Evolutionary conservation across 148 eudicot genomes (phyloP).

Genomic region (Chenopodium quinoa): DNA sequence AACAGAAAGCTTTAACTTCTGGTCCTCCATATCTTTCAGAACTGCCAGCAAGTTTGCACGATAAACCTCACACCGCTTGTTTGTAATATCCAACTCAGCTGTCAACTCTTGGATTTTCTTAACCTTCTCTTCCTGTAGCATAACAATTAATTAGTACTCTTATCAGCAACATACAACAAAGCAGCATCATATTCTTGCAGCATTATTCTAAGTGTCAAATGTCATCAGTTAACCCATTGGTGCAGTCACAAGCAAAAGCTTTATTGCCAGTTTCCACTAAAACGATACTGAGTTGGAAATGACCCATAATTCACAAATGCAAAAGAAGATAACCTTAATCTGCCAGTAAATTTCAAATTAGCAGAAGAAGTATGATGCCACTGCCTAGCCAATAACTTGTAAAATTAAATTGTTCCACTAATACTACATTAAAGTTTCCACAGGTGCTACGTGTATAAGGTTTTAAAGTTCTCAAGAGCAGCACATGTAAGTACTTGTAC

Average conservation of each 20-base stretch:
- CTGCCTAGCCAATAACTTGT: too few relatives aligned
- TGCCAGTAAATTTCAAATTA: too few relatives aligned
- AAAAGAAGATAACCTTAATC: not conserved
- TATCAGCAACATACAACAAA: too few relatives aligned
- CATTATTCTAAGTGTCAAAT: not conserved
- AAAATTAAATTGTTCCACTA: too few relatives aligned
- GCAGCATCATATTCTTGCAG: conserved; percentile 1
- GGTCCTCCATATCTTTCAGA: conserved; percentile 46
- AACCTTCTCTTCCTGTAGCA: conserved; percentile 38
- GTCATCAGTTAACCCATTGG: not conserved
- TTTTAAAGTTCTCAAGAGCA: not conserved
- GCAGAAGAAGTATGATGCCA: too few relatives aligned
- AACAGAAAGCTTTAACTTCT: conserved; percentile 45
- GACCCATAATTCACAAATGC: not conserved
- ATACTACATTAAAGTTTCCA: not conserved
- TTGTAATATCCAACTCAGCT: conserved; percentile 39
- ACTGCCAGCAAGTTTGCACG: conserved; percentile 36
- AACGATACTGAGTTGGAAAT: not conserved
- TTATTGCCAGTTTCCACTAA: not conserved
- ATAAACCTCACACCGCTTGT: not conserved
- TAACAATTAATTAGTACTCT: not conserved
- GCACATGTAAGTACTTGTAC: too few relatives aligned
- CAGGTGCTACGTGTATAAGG: not conserved
- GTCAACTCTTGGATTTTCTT: conserved; percentile 36
- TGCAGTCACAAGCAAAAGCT: not conserved